Base-by-base conservation (phyloP, 129 eudicot genomes). In the Centella asiatica region DNA sequence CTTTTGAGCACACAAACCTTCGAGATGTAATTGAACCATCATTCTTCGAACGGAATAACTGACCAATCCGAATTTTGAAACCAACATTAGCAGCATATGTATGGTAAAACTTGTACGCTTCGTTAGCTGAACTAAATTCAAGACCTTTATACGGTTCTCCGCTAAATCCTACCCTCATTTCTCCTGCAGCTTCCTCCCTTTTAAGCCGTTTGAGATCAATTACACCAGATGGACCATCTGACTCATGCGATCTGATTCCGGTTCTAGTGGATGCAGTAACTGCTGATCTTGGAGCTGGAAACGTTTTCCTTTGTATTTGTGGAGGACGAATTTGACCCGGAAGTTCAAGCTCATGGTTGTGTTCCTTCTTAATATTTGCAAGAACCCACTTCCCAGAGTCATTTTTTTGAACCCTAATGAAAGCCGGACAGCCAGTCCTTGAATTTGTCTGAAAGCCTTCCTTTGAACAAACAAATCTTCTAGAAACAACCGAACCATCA, bases 1-100 rank as follows among this genome's bases (percentile, higher is more conserved):
- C 96, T 65, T 84, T 88, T 6, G 96, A 88, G 83, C 96, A 88
- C 63, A 88, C 96, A 42, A 88, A 88, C 68, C 96, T 82, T 57
- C 96, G 69, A 31, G 96, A 88, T 1, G 96, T 88, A 67, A 88
- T 81, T 22, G 94, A 78, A 8, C 96, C 96, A 27, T 88, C 96
- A 25, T 88, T 76, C 63, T 88, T 88, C 2, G 96, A 88, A 25
- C 96, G 96, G 44, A 88, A 88, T 37, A 88, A 66, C 68, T 88
- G 96, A 57, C 96, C 94, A 1, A 88, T 84, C 33, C 96, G 72
- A 50, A 88, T 83, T 69, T 72, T 76, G 61, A 88, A 88, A 15
- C 96, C 96, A 18, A 60, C 40, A 48, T 28, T 71, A 44, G 89
- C 78, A n/a, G 96, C 96, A 62, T 88, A 84, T 7, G 80, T 34